Conservation (phyloP, 2,329 filamentous ascomycete genomes). For the Apiospora arundinis region DNA sequence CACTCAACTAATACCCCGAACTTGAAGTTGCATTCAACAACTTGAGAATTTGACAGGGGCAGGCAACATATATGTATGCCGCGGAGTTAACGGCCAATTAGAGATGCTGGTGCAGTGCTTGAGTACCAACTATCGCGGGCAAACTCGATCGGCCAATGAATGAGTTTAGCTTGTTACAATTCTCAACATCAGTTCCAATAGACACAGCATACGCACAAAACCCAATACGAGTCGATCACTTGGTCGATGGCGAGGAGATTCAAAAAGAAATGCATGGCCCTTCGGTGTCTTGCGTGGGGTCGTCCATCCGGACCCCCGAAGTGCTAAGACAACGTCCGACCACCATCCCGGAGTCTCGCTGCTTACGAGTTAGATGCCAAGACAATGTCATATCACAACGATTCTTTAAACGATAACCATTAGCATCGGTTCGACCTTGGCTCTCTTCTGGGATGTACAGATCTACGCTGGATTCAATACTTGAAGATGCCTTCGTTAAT, state of each 20-base stretch:
- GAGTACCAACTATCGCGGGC: neutral
- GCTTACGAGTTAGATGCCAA: neutral
- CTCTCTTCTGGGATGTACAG: neutral
- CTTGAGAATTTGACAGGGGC: neutral
- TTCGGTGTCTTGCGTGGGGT: slow-evolving; percentile 23
- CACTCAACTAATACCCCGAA: neutral
- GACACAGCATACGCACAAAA: neutral
- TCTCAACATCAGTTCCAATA: neutral
- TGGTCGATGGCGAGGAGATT: neutral
- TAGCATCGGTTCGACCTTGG: too few relatives aligned
- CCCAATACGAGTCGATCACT: neutral
- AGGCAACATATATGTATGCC: neutral
- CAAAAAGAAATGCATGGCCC: neutral
- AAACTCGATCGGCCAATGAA: neutral
- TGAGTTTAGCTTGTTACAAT: neutral
- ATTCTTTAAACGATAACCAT: neutral
- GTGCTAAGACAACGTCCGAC: neutral
- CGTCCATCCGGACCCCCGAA: slow-evolving; percentile 20
- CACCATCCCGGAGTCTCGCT: neutral
- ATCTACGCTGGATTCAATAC: neutral
- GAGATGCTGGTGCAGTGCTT: neutral
- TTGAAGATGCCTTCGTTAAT: neutral
- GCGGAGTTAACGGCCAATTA: neutral
- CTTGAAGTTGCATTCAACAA: neutral
- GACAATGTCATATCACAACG: neutral